phyloP scores from a whole-genome alignment of 1,284 basidiomycete species.

The Polyporus tsugae region DNA sequence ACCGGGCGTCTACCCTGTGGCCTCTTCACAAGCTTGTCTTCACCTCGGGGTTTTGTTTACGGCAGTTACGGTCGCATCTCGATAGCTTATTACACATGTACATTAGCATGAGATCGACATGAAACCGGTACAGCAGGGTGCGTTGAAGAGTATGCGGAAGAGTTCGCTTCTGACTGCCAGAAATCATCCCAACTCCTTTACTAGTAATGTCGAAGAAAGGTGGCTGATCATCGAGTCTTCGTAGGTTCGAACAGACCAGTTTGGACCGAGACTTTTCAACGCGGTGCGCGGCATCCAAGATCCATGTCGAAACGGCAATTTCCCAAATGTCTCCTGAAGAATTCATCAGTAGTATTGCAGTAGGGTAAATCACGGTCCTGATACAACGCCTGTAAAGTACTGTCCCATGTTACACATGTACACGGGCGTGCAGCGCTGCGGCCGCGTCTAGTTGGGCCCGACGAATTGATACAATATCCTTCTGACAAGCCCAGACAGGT shows the following conservation, averaged over 20 bases:
- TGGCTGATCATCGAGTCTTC: too few species aligned
- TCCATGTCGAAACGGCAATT: too few species aligned
- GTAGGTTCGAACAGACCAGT: too few species aligned
- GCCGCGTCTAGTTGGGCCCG: constrained; percentile 72
- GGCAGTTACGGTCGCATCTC: background rate
- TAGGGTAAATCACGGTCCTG: background rate
- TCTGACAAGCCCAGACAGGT: constrained; percentile 88
- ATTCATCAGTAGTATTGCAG: background rate
- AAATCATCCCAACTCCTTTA: too few species aligned
- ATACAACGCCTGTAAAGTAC: constrained; percentile 6
- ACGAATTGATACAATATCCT: constrained; percentile 92
- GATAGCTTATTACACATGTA: background rate
- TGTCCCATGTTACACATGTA: background rate
- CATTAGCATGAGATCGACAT: too few species aligned
- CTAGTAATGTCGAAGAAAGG: too few species aligned
- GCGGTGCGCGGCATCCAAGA: too few species aligned
- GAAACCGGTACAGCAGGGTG: too few species aligned
- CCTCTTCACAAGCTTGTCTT: background rate
- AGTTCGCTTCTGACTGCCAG: too few species aligned
- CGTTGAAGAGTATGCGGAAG: too few species aligned
- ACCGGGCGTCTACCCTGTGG: background rate
- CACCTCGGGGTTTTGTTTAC: constrained; percentile 1
- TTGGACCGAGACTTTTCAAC: too few species aligned
- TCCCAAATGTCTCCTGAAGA: background rate
- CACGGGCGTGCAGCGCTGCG: background rate